These are phyloP conservation scores for Lasiosphaeris hirsuta DNA, from an alignment of 495 filamentous ascomycete genomes.

Conservation along the genomic window DNA sequence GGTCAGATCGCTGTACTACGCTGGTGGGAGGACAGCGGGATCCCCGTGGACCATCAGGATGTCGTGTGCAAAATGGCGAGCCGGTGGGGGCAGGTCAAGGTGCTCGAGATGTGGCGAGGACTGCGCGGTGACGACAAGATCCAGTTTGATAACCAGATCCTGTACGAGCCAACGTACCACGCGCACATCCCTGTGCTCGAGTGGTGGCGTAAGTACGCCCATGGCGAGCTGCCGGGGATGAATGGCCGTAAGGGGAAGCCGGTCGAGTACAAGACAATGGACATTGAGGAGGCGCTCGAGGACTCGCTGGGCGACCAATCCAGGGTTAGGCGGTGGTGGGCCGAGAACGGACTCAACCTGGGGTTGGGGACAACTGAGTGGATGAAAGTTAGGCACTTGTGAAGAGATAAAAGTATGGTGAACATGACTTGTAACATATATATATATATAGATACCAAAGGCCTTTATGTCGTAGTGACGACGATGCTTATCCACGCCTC, in stretches of 20 bases:
- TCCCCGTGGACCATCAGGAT: constrained; percentile 70
- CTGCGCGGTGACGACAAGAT: constrained; percentile 75
- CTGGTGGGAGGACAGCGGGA: constrained; percentile 79
- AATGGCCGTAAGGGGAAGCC: constrained; percentile 39
- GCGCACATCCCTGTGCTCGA: constrained; percentile 79
- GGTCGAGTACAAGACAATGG: constrained; percentile 92
- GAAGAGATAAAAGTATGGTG: constrained; percentile 14
- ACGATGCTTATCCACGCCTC: too few species aligned
- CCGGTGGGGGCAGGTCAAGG: constrained; percentile 78
- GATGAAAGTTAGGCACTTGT: constrained; percentile 64
- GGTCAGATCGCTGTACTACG: constrained; percentile 66
- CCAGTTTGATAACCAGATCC: constrained; percentile 82
- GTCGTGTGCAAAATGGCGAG: constrained; percentile 78
- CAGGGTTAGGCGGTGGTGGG: constrained; percentile 81
- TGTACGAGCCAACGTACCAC: constrained; percentile 83
- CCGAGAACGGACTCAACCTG: constrained; percentile 80
- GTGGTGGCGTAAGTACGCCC: constrained; percentile 81
- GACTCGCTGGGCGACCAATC: constrained; percentile 70
- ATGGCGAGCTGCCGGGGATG: constrained; percentile 47
- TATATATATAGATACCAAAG: too few species aligned
- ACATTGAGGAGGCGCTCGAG: constrained; percentile 92
- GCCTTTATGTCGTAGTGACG: too few species aligned
- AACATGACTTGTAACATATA: not conserved
- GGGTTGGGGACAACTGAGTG: constrained; percentile 86
- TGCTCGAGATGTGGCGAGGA: constrained; percentile 77